These are phyloP conservation scores for Fraxinus albicans DNA, from an alignment of 305 asterid genomes.

Conservation along the genomic window DNA sequence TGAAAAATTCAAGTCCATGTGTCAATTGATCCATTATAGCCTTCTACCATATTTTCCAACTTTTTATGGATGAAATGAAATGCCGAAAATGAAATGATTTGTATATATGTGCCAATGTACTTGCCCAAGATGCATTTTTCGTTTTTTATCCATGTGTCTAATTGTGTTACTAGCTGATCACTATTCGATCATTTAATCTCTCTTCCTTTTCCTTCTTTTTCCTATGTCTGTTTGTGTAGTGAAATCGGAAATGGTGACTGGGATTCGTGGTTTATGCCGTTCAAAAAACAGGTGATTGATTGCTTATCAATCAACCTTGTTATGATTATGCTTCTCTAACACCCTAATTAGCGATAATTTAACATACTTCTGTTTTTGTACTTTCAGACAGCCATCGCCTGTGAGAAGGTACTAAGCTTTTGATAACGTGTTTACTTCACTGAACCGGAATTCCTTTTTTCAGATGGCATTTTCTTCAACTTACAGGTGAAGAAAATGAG, in stretches of 20 bases:
- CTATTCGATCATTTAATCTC: constrained; percentile 3
- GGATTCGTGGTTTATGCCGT: constrained; percentile 90
- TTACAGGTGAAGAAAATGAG: constrained; percentile 70
- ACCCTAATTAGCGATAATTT: neutral
- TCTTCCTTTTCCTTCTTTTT: neutral
- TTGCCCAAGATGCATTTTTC: neutral
- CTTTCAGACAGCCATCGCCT: constrained; percentile 65
- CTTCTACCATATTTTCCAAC: neutral
- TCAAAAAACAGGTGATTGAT: constrained; percentile 55
- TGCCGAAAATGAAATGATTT: neutral
- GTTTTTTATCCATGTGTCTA: neutral
- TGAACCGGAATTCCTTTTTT: constrained; percentile 30
- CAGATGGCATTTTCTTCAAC: constrained; percentile 27
- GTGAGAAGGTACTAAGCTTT: constrained; percentile 66
- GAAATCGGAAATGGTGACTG: constrained; percentile 80
- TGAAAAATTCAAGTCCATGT: neutral
- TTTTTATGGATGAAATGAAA: constrained; percentile 9
- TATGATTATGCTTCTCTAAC: constrained; percentile 9
- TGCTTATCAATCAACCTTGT: constrained; percentile 10
- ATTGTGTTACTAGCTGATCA: neutral
- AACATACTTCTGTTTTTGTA: neutral
- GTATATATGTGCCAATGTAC: neutral
- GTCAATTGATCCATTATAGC: neutral
- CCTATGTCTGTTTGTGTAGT: constrained; percentile 21
- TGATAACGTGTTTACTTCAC: constrained; percentile 26